Evolutionary conservation across 106 monocot species (phyloP).

Genomic region (Dendrobium chrysotoxum): DNA sequence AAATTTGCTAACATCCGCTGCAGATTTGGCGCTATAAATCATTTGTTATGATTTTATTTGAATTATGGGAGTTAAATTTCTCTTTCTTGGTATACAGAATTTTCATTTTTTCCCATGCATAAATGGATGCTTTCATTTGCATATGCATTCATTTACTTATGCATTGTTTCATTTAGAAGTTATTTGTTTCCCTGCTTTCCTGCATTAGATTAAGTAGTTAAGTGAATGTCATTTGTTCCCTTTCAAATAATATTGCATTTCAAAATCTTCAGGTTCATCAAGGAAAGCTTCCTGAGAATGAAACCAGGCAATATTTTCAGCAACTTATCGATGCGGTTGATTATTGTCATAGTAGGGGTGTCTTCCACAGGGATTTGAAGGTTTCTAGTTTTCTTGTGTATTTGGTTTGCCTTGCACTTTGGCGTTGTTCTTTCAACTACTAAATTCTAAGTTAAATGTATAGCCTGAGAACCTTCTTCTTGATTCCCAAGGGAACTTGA

Average conservation of each 20-base stretch:
- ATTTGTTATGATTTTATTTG: too few species aligned
- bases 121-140: too few species aligned
- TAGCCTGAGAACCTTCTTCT: conserved; percentile 99
- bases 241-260: neutral
- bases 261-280: conserved; percentile 45
- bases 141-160: too few species aligned
- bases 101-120: too few species aligned
- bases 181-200: too few species aligned
- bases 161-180: too few species aligned
- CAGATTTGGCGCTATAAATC: too few species aligned
- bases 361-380: conserved; percentile 95
- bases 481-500: conserved; percentile 70
- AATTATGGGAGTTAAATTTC: too few species aligned
- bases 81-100: too few species aligned
- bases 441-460: conserved; percentile 15
- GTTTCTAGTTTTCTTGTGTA: conserved; percentile 17
- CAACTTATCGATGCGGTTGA: conserved; percentile 87
- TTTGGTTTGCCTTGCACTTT: neutral
- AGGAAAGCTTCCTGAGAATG: conserved; percentile 66
- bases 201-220: too few species aligned
- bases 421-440: conserved; percentile 3
- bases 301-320: conserved; percentile 75
- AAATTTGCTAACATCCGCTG: too few species aligned
- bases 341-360: conserved; percentile 90
- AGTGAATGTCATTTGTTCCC: too few species aligned